phyloP scores from a whole-genome alignment of 345 rosid genomes.

The Passiflora organensis region DNA sequence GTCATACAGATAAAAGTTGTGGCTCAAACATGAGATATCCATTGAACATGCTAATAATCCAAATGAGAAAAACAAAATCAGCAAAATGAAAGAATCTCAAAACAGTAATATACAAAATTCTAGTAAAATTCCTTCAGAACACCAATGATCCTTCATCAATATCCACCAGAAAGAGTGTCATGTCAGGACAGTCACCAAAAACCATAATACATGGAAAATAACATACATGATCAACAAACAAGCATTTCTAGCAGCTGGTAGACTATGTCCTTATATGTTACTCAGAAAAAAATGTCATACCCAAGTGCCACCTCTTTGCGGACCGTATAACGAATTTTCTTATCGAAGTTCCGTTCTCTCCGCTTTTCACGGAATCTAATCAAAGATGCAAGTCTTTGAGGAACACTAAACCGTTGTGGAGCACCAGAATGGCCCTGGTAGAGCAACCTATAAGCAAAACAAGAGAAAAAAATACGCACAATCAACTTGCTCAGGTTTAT shows the following conservation, averaged over 20 bases:
- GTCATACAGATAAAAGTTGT: slow-evolving; percentile 5
- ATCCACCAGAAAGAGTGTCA: too few species aligned
- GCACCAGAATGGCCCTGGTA: slow-evolving; percentile 44
- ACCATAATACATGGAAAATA: too few species aligned
- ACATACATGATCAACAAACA: too few species aligned
- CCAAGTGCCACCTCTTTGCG: slow-evolving; percentile 67
- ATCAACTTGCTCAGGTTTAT: not conserved
- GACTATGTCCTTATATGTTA: too few species aligned
- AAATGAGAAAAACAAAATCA: not conserved
- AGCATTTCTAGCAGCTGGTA: too few species aligned
- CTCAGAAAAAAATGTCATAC: slow-evolving; percentile 23
- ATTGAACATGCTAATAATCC: not conserved
- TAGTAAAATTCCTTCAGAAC: too few species aligned
- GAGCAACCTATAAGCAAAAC: slow-evolving; percentile 21
- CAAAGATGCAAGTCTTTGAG: slow-evolving; percentile 56
- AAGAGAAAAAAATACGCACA: not conserved
- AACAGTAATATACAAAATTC: too few species aligned
- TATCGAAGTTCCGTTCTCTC: slow-evolving; percentile 58
- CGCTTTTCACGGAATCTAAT: slow-evolving; percentile 61
- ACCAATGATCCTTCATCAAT: too few species aligned
- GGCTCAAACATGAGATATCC: not conserved
- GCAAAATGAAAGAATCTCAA: too few species aligned
- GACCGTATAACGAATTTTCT: slow-evolving; percentile 61
- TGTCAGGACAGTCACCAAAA: too few species aligned
- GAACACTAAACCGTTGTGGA: slow-evolving; percentile 54